Conservation (phyloP, 257 asterid genomes). For the Solanum paucissectum region DNA sequence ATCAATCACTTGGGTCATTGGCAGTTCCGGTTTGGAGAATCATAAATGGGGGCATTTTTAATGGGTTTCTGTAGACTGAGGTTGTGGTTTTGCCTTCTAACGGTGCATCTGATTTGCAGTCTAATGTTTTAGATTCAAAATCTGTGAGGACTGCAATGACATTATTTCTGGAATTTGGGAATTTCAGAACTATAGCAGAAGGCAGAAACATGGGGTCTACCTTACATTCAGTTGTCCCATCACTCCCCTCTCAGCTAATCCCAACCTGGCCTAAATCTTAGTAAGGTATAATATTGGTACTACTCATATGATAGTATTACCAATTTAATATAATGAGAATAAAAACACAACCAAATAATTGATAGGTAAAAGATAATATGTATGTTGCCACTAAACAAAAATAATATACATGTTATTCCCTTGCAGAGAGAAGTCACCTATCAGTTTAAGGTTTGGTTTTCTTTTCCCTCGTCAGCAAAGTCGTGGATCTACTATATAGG, state of each 20-base stretch:
- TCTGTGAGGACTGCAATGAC: background rate
- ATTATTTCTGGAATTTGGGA: background rate
- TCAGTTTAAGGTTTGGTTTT: background rate
- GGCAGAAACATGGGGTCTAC: background rate
- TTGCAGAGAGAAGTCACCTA: background rate
- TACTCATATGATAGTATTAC: background rate
- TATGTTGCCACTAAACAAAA: background rate
- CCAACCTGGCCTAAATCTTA: background rate
- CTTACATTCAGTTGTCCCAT: background rate
- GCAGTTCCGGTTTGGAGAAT: background rate
- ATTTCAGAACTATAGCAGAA: background rate
- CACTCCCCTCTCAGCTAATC: background rate
- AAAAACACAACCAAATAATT: background rate
- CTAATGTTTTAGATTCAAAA: background rate
- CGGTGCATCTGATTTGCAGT: background rate
- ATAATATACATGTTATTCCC: background rate
- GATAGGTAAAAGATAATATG: background rate
- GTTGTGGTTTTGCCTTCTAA: background rate
- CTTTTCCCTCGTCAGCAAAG: background rate
- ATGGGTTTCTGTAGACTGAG: background rate
- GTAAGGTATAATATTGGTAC: background rate
- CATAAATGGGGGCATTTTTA: background rate
- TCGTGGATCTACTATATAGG: background rate
- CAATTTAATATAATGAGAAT: background rate
- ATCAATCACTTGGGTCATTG: background rate